Evolutionary conservation across 2,329 filamentous ascomycete species (phyloP).

Genomic region (Herpomyces periplanetae): DNA sequence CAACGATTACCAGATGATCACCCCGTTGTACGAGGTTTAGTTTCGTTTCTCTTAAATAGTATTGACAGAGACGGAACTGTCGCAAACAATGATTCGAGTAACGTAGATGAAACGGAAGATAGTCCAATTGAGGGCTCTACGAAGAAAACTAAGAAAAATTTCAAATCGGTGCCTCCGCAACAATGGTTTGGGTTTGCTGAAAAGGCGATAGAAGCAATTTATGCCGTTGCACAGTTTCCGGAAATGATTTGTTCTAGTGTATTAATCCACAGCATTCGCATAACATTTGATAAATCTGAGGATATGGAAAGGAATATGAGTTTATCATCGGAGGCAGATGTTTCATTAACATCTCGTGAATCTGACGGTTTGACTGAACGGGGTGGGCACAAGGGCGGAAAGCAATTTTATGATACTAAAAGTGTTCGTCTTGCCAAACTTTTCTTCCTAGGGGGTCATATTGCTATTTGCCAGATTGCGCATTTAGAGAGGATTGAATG

Average conservation of each 20-base stretch:
- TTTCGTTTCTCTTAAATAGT: too few species aligned
- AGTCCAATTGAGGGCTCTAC: too few species aligned
- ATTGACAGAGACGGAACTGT: too few species aligned
- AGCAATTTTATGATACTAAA: constrained; percentile 4
- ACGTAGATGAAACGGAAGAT: too few species aligned
- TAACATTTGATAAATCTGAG: too few species aligned
- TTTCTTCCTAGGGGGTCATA: constrained; percentile 72
- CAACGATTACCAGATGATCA: constrained; percentile 31
- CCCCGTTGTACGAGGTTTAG: too few species aligned
- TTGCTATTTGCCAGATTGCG: constrained; percentile 94
- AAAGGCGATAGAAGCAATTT: constrained; percentile 81
- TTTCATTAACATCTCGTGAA: constrained; percentile 5
- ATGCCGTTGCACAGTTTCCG: constrained; percentile 65
- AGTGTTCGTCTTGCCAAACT: constrained; percentile 38
- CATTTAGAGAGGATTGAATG: constrained; percentile 88
- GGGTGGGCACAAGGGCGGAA: constrained; percentile 6
- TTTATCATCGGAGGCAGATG: too few species aligned
- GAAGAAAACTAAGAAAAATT: too few species aligned
- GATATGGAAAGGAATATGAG: too few species aligned
- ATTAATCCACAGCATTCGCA: constrained; percentile 9
- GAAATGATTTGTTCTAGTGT: constrained; percentile 41
- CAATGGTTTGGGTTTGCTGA: constrained; percentile 39
- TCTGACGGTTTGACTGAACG: constrained; percentile 6
- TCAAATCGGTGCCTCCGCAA: too few species aligned
- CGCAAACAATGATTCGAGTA: too few species aligned